Conservation (phyloP, 352 stramenopile species). For the Phytophthora multivora region DNA sequence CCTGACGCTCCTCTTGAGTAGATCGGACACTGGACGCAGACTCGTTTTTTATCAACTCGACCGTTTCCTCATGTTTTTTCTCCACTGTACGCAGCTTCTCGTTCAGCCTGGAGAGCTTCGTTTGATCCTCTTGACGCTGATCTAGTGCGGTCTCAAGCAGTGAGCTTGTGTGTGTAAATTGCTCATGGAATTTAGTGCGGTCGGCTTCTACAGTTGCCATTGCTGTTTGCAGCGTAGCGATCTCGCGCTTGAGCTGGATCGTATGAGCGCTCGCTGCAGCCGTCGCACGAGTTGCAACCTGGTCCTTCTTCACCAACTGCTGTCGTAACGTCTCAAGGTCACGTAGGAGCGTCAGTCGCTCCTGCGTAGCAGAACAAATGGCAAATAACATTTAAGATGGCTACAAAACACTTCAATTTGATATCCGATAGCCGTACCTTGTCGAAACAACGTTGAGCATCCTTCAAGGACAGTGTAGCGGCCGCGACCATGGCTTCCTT, state of each 20-base stretch:
- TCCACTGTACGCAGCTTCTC: conserved; percentile 64
- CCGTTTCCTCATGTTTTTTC: conserved; percentile 67
- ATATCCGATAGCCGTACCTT: conserved; percentile 40
- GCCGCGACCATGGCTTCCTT: conserved; percentile 22
- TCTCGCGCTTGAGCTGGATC: conserved; percentile 82
- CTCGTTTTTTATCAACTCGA: conserved; percentile 63
- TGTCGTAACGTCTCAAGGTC: conserved; percentile 77
- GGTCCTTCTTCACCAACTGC: conserved; percentile 81
- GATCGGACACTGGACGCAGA: conserved; percentile 54
- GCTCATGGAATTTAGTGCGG: conserved; percentile 46
- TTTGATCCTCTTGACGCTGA: conserved; percentile 73
- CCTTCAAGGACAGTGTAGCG: conserved; percentile 67
- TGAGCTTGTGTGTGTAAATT: conserved; percentile 73
- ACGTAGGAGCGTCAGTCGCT: conserved; percentile 65
- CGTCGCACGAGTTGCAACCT: conserved; percentile 47
- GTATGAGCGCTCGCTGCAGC: conserved; percentile 61
- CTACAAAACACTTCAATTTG: conserved; percentile 33
- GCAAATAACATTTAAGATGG: conserved; percentile 11
- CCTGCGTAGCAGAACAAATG: conserved; percentile 31
- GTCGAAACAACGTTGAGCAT: conserved; percentile 78
- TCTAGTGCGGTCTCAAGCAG: conserved; percentile 76
- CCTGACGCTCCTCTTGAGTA: conserved; percentile 73
- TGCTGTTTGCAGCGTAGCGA: conserved; percentile 57
- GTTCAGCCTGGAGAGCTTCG: conserved; percentile 46
- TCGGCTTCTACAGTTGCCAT: conserved; percentile 51